Evolutionary conservation across 129 eudicot species (phyloP).

Genomic region (Lonicera japonica): DNA sequence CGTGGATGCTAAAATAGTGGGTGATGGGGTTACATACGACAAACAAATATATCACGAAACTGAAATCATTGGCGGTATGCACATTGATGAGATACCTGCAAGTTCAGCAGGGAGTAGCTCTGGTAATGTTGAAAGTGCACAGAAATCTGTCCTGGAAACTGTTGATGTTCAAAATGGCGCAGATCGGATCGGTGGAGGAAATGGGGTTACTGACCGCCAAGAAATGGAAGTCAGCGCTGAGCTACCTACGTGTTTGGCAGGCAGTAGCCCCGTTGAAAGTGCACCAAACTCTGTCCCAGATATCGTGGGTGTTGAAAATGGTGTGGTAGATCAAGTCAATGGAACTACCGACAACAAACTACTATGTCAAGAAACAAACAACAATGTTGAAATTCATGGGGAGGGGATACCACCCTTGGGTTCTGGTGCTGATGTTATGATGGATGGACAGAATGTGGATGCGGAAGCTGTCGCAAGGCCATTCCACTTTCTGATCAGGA

Average conservation of each 20-base stretch:
- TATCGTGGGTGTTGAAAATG: slow-evolving; percentile 9
- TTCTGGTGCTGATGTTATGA: slow-evolving; percentile 27
- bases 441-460: slow-evolving; percentile 28
- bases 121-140: too few species aligned
- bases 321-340: slow-evolving; percentile 6
- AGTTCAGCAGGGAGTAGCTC: too few species aligned
- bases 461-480: slow-evolving; percentile 32
- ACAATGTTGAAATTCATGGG: slow-evolving; percentile 19
- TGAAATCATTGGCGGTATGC: not conserved
- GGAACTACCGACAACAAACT: slow-evolving; percentile 14
- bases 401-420: slow-evolving; percentile 24
- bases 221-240: too few species aligned
- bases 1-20: not conserved
- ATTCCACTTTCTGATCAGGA: slow-evolving; percentile 56
- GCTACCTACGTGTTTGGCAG: too few species aligned
- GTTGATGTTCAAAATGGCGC: too few species aligned
- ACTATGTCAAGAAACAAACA: slow-evolving; percentile 20
- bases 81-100: too few species aligned
- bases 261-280: too few species aligned
- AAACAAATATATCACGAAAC: not conserved
- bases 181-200: too few species aligned
- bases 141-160: too few species aligned
- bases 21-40: not conserved
- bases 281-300: not conserved
- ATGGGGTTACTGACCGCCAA: too few species aligned